phyloP scores from a whole-genome alignment of 805 yeast species.

The Starmerella potacharoeniae region DNA sequence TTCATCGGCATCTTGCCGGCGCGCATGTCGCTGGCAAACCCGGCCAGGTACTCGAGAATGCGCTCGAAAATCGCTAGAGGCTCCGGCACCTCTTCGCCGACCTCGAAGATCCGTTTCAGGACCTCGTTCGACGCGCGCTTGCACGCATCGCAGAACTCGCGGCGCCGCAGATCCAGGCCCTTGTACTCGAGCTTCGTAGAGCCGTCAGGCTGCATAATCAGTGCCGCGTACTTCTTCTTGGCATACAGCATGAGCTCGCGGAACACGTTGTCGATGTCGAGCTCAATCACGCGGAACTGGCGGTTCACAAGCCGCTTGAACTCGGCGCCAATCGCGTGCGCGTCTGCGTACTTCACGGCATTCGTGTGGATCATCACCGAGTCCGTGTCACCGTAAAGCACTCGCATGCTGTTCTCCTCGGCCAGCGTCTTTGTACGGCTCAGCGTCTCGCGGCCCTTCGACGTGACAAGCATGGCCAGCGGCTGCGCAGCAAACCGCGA shows the following conservation, averaged over 20 bases:
- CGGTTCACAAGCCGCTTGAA: constrained; percentile 82
- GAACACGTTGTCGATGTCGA: constrained; percentile 90
- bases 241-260: constrained; percentile 74
- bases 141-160: constrained; percentile 89
- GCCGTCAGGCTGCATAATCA: constrained; percentile 41
- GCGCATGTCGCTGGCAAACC: constrained; percentile 45
- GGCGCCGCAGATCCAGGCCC: constrained; percentile 92
- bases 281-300: constrained; percentile 74
- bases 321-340: constrained; percentile 69
- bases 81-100: constrained; percentile 47
- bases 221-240: constrained; percentile 96
- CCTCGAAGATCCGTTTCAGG: constrained; percentile 33
- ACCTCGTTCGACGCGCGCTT: constrained; percentile 76
- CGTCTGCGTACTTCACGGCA: constrained; percentile 53
- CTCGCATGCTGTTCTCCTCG: constrained; percentile 68
- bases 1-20: constrained; percentile 51
- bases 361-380: constrained; percentile 97
- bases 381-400: constrained; percentile 96
- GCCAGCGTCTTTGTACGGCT: constrained; percentile 90
- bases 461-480: constrained; percentile 87
- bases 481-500: constrained; percentile 95
- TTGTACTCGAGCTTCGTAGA: constrained; percentile 72
- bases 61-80: constrained; percentile 10
- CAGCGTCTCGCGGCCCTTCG: constrained; percentile 88
- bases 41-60: constrained; percentile 42